Base-by-base conservation (phyloP, 2,329 filamentous ascomycete genomes). In the Knoxdaviesia capensis region DNA sequence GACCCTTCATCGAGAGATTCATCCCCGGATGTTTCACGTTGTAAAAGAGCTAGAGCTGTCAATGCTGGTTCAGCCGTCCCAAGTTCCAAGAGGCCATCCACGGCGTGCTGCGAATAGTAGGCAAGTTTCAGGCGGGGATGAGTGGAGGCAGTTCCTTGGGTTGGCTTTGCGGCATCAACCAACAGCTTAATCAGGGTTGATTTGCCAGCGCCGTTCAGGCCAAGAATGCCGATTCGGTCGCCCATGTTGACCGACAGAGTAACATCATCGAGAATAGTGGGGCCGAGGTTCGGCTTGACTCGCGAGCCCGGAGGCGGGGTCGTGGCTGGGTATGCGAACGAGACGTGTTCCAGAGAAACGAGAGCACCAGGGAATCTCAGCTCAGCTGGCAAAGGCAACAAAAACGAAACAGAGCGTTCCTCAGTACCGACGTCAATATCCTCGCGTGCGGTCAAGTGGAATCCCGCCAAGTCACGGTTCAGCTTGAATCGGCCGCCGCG, bases 191-290 rank as follows among this genome's bases (percentile, higher is more conserved):
- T 66, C 7, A 92, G 63, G 0, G 84, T 90, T 1, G 81, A 84
- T 56, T 92, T 92, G 2, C 85, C 85, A 1, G 74, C 71, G 1
- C 84, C 85, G 54, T 92, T 92, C 37, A 90, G 64, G 0, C 84
- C 85, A 29, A 84, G 65, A 36, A 92, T 66, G 0, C 81, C 84
- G 29, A 88, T 63, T 1, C 83, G 69, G 47, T 85, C 80, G 7
- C 82, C 80, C 54, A 75, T 72, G 45, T 81, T 71, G 8, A 92
- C 69, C 0, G 77, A 77, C 8, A 92, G 58, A 40, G 68, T 72
- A 31, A 87, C 59, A 6, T 76, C 72, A 28, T 73, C 66, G 10
- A 90, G 55, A 7, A 79, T 62, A 9, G 46, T 40, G 7, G 20
- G 7, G 29, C 7, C 31, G 11, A 34, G 7, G 41, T 47, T 50